These are phyloP conservation scores for Aurifilum marmelostoma DNA, from an alignment of 2,329 filamentous ascomycete species.

Conservation along the genomic window DNA sequence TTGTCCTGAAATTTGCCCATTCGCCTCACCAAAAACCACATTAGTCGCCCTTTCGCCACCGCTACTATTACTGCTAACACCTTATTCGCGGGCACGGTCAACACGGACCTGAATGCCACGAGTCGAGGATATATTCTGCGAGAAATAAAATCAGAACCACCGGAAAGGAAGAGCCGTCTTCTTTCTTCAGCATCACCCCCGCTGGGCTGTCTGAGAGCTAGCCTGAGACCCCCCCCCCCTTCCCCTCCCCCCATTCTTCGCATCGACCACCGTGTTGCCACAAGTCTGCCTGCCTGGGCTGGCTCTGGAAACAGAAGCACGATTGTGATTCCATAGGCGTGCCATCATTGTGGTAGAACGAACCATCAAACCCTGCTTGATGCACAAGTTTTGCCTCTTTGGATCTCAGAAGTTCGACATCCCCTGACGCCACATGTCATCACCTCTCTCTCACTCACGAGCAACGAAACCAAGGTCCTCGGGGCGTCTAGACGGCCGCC, in stretches of 20 bases:
- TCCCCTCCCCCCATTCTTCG: no score
- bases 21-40: conserved; percentile 5
- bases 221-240: background rate
- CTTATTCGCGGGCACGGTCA: background rate
- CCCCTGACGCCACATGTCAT: background rate
- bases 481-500: background rate
- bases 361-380: background rate
- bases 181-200: background rate
- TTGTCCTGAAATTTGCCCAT: conserved; percentile 5
- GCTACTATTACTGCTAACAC: background rate
- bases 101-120: background rate
- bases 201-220: background rate
- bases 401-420: background rate
- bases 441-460: background rate
- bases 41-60: conserved; percentile 19
- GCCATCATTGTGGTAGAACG: background rate
- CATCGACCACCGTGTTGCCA: background rate
- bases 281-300: background rate
- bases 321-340: no score
- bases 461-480: background rate
- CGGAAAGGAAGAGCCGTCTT: background rate
- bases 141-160: background rate
- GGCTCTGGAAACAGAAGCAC: no score
- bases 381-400: background rate
- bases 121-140: background rate